These are phyloP conservation scores for Gossypium schwendimanii DNA, from an alignment of 441 rosid species.

Conservation along the genomic window DNA sequence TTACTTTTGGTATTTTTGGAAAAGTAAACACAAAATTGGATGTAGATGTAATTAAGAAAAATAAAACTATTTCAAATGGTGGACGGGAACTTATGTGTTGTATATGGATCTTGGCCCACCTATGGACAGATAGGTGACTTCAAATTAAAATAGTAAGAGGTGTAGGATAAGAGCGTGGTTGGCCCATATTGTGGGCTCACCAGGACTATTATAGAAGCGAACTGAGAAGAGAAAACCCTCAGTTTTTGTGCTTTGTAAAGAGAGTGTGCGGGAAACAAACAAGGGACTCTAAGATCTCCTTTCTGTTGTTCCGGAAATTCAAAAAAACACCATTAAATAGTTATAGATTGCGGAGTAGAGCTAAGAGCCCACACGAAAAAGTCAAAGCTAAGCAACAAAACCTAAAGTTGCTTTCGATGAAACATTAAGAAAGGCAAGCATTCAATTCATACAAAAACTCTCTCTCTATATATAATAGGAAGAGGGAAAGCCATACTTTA, in stretches of 20 bases:
- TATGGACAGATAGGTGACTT: too few species aligned
- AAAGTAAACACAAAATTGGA: too few species aligned
- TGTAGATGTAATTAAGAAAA: too few species aligned
- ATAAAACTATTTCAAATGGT: too few species aligned
- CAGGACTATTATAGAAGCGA: background rate
- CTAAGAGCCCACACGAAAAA: background rate
- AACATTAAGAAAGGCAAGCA: background rate
- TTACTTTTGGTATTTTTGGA: too few species aligned
- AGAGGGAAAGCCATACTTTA: background rate
- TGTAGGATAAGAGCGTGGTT: background rate
- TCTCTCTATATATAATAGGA: background rate
- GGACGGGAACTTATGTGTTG: too few species aligned
- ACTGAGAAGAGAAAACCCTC: background rate
- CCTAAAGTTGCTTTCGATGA: background rate
- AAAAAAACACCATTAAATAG: too few species aligned
- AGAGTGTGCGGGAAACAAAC: background rate
- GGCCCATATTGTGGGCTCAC: background rate
- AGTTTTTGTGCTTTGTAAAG: background rate
- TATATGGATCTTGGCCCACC: too few species aligned
- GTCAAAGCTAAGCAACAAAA: background rate
- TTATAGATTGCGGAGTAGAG: too few species aligned
- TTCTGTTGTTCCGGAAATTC: background rate
- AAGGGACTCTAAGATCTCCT: background rate
- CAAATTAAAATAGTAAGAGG: too few species aligned
- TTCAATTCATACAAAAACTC: background rate